Evolutionary conservation across 2,329 filamentous ascomycete species (phyloP).

Genomic region (Daldinia sp.): DNA sequence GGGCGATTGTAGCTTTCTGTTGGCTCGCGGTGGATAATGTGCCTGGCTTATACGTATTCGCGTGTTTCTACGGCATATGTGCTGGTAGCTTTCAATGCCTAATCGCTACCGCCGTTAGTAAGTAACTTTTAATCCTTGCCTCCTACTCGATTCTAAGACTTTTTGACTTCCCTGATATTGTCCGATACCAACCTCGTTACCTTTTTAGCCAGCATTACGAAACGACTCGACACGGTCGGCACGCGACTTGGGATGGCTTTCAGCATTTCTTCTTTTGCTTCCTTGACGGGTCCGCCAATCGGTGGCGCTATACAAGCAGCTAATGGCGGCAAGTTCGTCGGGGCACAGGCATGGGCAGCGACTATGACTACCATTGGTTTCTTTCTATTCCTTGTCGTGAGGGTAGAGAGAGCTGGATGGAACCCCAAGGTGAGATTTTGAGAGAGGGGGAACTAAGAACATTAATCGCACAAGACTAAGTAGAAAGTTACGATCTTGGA

Average conservation of each 20-base stretch:
- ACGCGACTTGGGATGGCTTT: slow-evolving; percentile 55
- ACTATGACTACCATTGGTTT: slow-evolving; percentile 43
- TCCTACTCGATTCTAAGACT: background rate
- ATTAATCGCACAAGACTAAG: too few species aligned
- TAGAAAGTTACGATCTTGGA: too few species aligned
- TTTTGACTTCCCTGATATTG: background rate
- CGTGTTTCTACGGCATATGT: slow-evolving; percentile 46
- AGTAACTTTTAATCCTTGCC: background rate
- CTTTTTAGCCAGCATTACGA: slow-evolving; percentile 48
- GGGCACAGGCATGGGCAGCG: slow-evolving; percentile 49
- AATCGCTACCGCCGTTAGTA: slow-evolving; percentile 49
- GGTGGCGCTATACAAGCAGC: slow-evolving; percentile 48
- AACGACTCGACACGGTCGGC: slow-evolving; percentile 50
- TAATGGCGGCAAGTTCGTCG: slow-evolving; percentile 41
- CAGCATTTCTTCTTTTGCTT: slow-evolving; percentile 49
- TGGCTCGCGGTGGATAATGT: slow-evolving; percentile 51
- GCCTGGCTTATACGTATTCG: slow-evolving; percentile 50
- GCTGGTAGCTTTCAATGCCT: slow-evolving; percentile 52
- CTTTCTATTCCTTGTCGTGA: slow-evolving; percentile 36
- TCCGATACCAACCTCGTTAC: background rate
- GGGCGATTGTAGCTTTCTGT: slow-evolving; percentile 47
- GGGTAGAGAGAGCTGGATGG: slow-evolving; percentile 38
- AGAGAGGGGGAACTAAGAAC: background rate
- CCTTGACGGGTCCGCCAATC: slow-evolving; percentile 52
- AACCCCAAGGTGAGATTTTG: slow-evolving; percentile 37